Percentiles rank a stretch among this genome's conserved stretches.
phyloP scores from a whole-genome alignment of 768 basidiomycete genomes.

The Amanita subjunquillea region DNA sequence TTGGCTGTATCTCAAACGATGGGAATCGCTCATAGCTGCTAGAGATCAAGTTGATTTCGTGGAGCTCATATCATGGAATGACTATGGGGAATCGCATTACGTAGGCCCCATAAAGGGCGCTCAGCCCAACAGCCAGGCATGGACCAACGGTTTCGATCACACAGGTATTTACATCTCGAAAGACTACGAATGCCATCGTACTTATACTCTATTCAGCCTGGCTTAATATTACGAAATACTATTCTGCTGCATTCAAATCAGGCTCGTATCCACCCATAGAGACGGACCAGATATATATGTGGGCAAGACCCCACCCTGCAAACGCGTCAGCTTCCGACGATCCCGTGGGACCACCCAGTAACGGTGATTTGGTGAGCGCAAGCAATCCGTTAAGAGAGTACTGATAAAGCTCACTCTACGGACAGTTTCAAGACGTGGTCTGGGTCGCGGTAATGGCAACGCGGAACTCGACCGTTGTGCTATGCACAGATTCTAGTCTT shows the following conservation, averaged over 20 bases:
- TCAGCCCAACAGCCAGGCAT: conserved; percentile 61
- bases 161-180: conserved; percentile 20
- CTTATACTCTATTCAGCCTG: conserved; percentile 30
- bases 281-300: conserved; percentile 56
- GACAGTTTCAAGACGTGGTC: conserved; percentile 49
- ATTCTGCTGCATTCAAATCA: conserved; percentile 62
- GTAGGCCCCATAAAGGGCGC: conserved; percentile 67
- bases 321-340: conserved; percentile 41
- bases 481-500: conserved; percentile 36
- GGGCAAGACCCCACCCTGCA: conserved; percentile 50
- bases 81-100: conserved; percentile 73
- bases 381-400: conserved; percentile 9
- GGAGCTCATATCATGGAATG: conserved; percentile 61
- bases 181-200: conserved; percentile 3
- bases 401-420: not conserved
- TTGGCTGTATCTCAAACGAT: conserved; percentile 55
- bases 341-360: conserved; percentile 41
- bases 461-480: conserved; percentile 41
- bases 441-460: conserved; percentile 65
- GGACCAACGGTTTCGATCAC: conserved; percentile 62
- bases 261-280: conserved; percentile 47
- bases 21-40: conserved; percentile 53
- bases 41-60: conserved; percentile 50
- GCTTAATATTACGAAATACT: conserved; percentile 58
- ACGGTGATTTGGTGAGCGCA: conserved; percentile 43